Conservation (phyloP, 2,329 filamentous ascomycete species). For the Diaporthe sp. region DNA sequence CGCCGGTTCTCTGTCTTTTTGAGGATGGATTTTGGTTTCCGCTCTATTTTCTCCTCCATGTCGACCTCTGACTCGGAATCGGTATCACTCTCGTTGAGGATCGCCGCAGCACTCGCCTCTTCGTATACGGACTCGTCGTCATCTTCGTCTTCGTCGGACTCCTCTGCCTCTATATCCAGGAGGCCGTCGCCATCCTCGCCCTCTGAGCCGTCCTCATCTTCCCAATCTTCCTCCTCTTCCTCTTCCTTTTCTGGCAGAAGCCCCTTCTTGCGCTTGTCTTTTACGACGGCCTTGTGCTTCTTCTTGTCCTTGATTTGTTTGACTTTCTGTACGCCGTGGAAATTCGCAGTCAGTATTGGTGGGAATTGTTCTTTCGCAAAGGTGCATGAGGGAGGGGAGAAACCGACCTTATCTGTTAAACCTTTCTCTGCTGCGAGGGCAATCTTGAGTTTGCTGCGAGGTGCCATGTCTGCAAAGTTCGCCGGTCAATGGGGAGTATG, state of each 20-base stretch:
- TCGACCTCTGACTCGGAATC: constrained; percentile 78
- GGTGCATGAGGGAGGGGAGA: neutral
- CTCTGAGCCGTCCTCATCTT: constrained; percentile 53
- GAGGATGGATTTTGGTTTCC: constrained; percentile 52
- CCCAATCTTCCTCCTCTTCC: constrained; percentile 49
- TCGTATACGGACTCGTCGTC: constrained; percentile 42
- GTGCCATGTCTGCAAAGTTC: constrained; percentile 33
- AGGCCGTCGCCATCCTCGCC: constrained; percentile 43
- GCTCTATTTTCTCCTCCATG: constrained; percentile 78
- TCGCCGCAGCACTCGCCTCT: constrained; percentile 49
- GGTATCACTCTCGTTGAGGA: constrained; percentile 71
- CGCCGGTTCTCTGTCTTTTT: constrained; percentile 60
- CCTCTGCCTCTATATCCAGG: constrained; percentile 39
- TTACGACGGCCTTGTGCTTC: constrained; percentile 55
- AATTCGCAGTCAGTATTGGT: neutral
- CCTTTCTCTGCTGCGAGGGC: constrained; percentile 69
- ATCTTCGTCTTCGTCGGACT: constrained; percentile 48
- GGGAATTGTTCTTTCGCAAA: neutral
- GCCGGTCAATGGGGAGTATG: constrained; percentile 3
- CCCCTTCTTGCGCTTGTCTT: constrained; percentile 54
- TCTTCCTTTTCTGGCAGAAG: constrained; percentile 43
- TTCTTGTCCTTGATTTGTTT: constrained; percentile 65
- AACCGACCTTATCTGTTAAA: constrained; percentile 53
- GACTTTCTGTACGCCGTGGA: constrained; percentile 41
- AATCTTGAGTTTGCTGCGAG: constrained; percentile 62